These are phyloP conservation scores for Cadophora luteo-olivacea DNA, from an alignment of 2,329 filamentous ascomycete genomes.

Conservation along the genomic window DNA sequence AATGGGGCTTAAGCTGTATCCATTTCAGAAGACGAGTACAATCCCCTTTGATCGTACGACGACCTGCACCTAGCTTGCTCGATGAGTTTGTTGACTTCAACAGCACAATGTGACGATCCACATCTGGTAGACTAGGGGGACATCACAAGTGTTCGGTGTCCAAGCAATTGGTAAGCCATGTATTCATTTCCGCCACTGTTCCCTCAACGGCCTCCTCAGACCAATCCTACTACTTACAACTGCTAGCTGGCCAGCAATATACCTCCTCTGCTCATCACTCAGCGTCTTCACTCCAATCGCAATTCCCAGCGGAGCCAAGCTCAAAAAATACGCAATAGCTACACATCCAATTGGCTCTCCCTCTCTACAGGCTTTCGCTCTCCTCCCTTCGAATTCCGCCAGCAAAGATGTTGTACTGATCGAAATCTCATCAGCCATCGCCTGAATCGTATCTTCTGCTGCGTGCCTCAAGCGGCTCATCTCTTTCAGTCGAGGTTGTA, in stretches of 20 bases:
- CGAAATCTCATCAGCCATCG: not conserved
- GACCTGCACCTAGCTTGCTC: not conserved
- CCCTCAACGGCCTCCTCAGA: constrained; percentile 8
- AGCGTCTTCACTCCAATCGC: constrained; percentile 2
- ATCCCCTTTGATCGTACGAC: not conserved
- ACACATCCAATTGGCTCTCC: not conserved
- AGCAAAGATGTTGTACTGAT: not conserved
- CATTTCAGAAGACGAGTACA: not conserved
- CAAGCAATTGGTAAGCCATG: not conserved
- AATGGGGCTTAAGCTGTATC: not conserved
- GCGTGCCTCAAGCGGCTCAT: not conserved
- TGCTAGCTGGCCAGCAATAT: constrained; percentile 12
- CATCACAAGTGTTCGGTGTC: not conserved
- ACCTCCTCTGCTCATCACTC: constrained; percentile 1
- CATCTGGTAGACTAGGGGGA: not conserved
- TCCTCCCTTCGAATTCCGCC: constrained; percentile 5
- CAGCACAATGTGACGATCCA: not conserved
- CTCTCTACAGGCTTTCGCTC: not conserved
- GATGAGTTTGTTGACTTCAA: not conserved
- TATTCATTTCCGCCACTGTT: constrained; percentile 8
- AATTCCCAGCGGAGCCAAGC: constrained; percentile 7
- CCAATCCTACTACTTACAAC: constrained; percentile 6
- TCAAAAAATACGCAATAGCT: constrained; percentile 12
- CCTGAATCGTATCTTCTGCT: not conserved
- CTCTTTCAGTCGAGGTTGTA: not conserved